A percentile compares a stretch with the other conserved stretches of the same genome.
These are phyloP conservation scores for Setaria italica DNA, from an alignment of 202 grass and related monocot species.

Conservation along the genomic window DNA sequence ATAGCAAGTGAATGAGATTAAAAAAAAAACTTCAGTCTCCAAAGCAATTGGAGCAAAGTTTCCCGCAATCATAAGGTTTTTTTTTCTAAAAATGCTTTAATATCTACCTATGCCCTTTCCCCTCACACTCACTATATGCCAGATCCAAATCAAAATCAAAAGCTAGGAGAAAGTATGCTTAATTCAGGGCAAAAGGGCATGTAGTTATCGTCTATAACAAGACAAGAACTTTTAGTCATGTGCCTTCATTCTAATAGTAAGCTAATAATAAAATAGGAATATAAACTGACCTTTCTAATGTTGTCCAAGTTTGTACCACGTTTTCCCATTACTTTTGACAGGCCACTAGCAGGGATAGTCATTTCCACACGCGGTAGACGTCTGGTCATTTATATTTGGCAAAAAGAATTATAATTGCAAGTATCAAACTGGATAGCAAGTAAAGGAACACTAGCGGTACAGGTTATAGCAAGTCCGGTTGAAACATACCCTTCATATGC, in stretches of 20 bases:
- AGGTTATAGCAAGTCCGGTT: constrained; percentile 33
- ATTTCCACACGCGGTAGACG: constrained; percentile 68
- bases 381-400: constrained; percentile 42
- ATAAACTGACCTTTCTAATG: constrained; percentile 90
- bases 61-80: background rate
- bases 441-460: constrained; percentile 10
- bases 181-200: background rate
- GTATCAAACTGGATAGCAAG: constrained; percentile 13
- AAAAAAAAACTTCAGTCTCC: background rate
- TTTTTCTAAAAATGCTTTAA: background rate
- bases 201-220: background rate
- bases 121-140: background rate
- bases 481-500: constrained; percentile 70
- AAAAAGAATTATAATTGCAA: constrained; percentile 41
- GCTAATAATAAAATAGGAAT: constrained; percentile 31
- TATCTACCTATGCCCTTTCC: constrained; percentile 1
- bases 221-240: background rate
- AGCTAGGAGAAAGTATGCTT: background rate
- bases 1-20: background rate
- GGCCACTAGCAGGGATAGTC: constrained; percentile 70
- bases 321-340: constrained; percentile 97
- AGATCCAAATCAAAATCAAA: background rate
- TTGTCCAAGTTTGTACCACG: constrained; percentile 89
- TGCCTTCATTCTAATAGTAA: background rate
- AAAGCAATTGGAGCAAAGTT: constrained; percentile 16